A percentile compares a stretch with the other conserved stretches of the same genome.
phyloP scores from a whole-genome alignment of 192 early-diverging fungal genomes.

The Podila minutissima region DNA sequence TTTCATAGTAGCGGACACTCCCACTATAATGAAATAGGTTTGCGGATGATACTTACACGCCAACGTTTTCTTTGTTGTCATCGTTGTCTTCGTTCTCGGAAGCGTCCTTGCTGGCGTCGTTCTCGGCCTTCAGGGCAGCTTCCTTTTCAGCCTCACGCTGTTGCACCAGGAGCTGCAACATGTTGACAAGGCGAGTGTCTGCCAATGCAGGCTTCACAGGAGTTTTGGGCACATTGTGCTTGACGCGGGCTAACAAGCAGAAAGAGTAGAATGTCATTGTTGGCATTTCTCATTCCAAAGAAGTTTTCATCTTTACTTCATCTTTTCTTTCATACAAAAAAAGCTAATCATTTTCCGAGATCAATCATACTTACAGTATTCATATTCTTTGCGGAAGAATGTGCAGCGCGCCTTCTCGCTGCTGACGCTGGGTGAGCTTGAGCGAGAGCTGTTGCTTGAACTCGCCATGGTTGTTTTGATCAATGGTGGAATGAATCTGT shows the following conservation, averaged over 20 bases:
- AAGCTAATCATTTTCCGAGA: neutral
- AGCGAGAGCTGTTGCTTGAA: constrained; percentile 35
- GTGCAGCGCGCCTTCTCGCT: constrained; percentile 52
- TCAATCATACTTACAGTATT: constrained; percentile 25
- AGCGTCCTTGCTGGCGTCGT: constrained; percentile 24
- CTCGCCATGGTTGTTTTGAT: constrained; percentile 17
- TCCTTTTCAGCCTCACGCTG: constrained; percentile 30
- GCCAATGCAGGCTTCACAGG: constrained; percentile 16
- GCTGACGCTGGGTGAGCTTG: constrained; percentile 21
- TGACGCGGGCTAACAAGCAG: constrained; percentile 13
- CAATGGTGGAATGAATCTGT: too few species aligned
- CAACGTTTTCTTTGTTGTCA: constrained; percentile 45
- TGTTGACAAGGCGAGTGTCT: constrained; percentile 33
- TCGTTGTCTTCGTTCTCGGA: constrained; percentile 36
- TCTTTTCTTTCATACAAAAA: neutral
- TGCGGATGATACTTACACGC: neutral
- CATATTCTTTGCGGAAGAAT: constrained; percentile 49
- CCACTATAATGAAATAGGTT: neutral
- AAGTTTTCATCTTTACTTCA: neutral
- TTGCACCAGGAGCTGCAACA: constrained; percentile 21
- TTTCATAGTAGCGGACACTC: neutral
- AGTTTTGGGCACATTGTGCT: constrained; percentile 20
- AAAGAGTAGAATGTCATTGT: neutral
- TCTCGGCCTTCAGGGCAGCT: constrained; percentile 29
- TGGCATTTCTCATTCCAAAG: neutral